Base-by-base conservation (phyloP, 306 rosid species). In the Potentilla sterilis region DNA sequence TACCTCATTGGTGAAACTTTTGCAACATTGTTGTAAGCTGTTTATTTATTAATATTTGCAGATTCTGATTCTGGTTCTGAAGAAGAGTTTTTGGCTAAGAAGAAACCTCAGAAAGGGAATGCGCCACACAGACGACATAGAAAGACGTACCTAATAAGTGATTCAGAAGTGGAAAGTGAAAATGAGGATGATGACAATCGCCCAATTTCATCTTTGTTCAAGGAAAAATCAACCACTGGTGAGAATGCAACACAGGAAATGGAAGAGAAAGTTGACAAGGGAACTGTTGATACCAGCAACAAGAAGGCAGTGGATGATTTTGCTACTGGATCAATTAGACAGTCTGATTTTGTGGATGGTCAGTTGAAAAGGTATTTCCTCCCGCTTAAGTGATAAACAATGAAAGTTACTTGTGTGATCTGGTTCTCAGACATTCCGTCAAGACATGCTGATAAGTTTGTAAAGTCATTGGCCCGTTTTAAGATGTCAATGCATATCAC, bases 91-190 rank as follows among this genome's bases (percentile, higher is more conserved):
- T 80, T 80, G 69, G 77, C 55, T 61, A 74, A 78, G 55, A 81
- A 78, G 16, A 82, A 72, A 75, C 78, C 74, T 46, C 83, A 78
- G 79, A 69, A 65, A 75, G 78, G 21, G 68, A 79, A 80, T 72
- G 52, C 61, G 34, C 64, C 74, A 13, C 67, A 10, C 24, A 78
- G 88, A 67, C 84, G 86, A 78, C 93, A 88, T 19, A 82, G 85
- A 75, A 93, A 80, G 86, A 88, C 69, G 78, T 86, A 74, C 75
- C 89, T 72, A 75, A n/a, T 76, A 57, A 76, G 87, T 68, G 95
- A 85, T 62, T 88, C 80, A 68, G 79, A 70, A 42, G 66, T 43
- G 51, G 81, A 81, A 69, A 70, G 58, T 55, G 90, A 84, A 51
- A 78, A 85, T 37, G 90, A 83, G 54, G 79, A 85, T 37, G 89